Conservation (phyloP, 768 basidiomycete species). For the Amanita fuliginea region DNA sequence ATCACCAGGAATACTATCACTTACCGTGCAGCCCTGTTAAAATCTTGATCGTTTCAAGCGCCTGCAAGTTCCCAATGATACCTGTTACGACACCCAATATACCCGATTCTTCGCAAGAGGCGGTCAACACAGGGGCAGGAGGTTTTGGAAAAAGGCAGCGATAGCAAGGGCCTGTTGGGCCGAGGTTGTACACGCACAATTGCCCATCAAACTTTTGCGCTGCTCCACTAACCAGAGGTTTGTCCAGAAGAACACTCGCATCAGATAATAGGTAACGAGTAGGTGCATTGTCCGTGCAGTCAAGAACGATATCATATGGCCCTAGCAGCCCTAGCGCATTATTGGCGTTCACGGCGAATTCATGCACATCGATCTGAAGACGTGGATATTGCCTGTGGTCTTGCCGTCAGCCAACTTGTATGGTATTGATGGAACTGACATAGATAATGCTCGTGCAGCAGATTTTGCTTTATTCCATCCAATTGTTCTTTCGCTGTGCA, state of each 20-base stretch:
- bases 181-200: conserved; percentile 65
- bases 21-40: conserved; percentile 57
- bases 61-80: conserved; percentile 82
- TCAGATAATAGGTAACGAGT: conserved; percentile 93
- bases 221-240: conserved; percentile 86
- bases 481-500: conserved; percentile 67
- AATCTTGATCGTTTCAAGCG: conserved; percentile 78
- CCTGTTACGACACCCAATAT: conserved; percentile 87
- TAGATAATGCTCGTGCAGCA: conserved; percentile 56
- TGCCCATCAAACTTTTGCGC: conserved; percentile 83
- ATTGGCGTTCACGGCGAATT: conserved; percentile 38
- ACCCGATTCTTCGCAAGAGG: conserved; percentile 83
- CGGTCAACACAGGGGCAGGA: conserved; percentile 48
- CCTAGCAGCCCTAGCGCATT: conserved; percentile 57
- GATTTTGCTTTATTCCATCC: conserved; percentile 78
- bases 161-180: conserved; percentile 74
- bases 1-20: neutral
- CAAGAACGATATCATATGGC: conserved; percentile 69
- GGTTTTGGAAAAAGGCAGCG: conserved; percentile 86
- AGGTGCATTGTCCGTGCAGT: conserved; percentile 91
- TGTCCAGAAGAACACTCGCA: conserved; percentile 60
- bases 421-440: conserved; percentile 27
- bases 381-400: conserved; percentile 60
- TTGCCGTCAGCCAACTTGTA: neutral
- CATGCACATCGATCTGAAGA: conserved; percentile 45